Percentiles rank a stretch among this genome's conserved stretches.
Conservation (phyloP, 2,329 filamentous ascomycete species). For the Penicillium sp. region DNA sequence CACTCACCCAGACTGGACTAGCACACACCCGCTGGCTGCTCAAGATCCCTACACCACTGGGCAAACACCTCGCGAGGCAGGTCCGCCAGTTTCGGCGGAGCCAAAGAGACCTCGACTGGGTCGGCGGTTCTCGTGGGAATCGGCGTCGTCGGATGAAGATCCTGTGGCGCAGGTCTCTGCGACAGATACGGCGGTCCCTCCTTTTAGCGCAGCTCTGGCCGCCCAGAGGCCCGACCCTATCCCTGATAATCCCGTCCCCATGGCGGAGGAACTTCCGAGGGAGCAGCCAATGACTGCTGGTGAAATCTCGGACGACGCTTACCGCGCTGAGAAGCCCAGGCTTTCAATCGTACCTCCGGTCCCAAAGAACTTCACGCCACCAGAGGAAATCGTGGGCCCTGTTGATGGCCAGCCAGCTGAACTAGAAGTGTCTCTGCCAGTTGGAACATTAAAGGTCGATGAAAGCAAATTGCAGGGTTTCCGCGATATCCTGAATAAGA, state of each 20-base stretch:
- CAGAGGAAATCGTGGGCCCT: constrained; percentile 16
- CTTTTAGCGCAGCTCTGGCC: constrained; percentile 17
- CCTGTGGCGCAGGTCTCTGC: constrained; percentile 14
- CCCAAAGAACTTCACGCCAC: constrained; percentile 16
- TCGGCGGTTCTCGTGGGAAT: constrained; percentile 50
- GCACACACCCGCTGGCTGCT: constrained; percentile 12
- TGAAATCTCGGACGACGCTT: constrained; percentile 10
- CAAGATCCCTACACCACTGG: constrained; percentile 18
- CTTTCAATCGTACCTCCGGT: constrained; percentile 35
- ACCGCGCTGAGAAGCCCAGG: constrained; percentile 29
- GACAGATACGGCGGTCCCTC: constrained; percentile 14
- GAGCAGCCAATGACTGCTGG: constrained; percentile 11
- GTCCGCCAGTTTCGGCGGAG: constrained; percentile 11
- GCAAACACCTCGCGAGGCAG: constrained; percentile 4
- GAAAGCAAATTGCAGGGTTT: constrained; percentile 59
- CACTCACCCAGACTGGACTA: constrained; percentile 17
- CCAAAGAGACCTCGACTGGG: constrained; percentile 31
- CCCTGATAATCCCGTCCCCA: constrained; percentile 1
- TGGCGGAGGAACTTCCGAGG: constrained; percentile 4
- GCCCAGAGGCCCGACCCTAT: constrained; percentile 25
- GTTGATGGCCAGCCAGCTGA: constrained; percentile 7
- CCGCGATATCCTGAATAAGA: constrained; percentile 74
- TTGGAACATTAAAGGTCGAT: constrained; percentile 21
- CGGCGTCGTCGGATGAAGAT: constrained; percentile 24
- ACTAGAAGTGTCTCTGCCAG: constrained; percentile 13